Evolutionary conservation across 441 rosid genomes (phyloP).

Genomic region (Arabidopsis lyrata): DNA sequence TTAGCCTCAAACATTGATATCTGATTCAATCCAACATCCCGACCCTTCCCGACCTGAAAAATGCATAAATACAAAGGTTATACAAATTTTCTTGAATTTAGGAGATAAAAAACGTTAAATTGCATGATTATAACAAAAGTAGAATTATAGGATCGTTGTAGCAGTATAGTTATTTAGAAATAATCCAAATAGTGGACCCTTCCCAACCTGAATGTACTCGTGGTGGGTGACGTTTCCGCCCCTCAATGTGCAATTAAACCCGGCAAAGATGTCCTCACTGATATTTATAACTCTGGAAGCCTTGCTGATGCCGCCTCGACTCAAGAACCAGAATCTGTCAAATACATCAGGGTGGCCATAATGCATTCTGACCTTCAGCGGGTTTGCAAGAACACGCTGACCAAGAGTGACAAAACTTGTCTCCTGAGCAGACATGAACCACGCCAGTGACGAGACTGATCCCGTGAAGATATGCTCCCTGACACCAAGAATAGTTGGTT

Average conservation of each 20-base stretch:
- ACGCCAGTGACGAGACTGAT: conserved; percentile 77
- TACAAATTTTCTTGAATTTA: conserved; percentile 1
- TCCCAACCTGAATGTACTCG: conserved; percentile 76
- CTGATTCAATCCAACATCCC: conserved; percentile 81
- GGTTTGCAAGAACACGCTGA: conserved; percentile 79
- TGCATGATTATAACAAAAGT: conserved; percentile 16
- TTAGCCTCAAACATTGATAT: conserved; percentile 80
- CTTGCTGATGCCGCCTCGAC: conserved; percentile 76
- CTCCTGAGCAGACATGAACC: conserved; percentile 85
- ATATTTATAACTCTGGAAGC: conserved; percentile 76
- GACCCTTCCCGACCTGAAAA: conserved; percentile 78
- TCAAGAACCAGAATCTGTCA: conserved; percentile 79
- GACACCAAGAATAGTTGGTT: conserved; percentile 77
- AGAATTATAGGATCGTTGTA: conserved; percentile 15
- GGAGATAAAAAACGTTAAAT: conserved; percentile 5
- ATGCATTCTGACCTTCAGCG: conserved; percentile 76
- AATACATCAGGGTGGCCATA: conserved; percentile 84
- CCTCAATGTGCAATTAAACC: conserved; percentile 73
- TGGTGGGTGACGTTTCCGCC: conserved; percentile 85
- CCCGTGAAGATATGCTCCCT: conserved; percentile 79
- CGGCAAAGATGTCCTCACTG: conserved; percentile 82
- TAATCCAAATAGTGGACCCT: conserved; percentile 43
- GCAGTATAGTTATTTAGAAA: conserved; percentile 17
- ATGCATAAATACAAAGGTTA: conserved; percentile 40
- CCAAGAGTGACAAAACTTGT: conserved; percentile 78